Evolutionary conservation across 208 protist species (phyloP), one percentile per base, ranked within the genome.

Genomic region (Naegleria lovaniensis): DNA sequence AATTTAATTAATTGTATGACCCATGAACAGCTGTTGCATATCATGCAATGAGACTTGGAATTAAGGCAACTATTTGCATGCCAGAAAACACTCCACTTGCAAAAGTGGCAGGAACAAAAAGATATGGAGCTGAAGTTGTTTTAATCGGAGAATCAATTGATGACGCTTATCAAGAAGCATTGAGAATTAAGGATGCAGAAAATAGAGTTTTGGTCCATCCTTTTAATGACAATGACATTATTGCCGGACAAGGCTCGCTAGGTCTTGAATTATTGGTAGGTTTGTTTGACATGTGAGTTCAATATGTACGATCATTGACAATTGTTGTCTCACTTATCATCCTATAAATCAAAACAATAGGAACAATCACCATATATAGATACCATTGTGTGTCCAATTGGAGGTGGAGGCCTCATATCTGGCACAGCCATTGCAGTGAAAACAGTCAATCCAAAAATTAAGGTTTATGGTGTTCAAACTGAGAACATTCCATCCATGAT

Each of bases 11-110:
- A 36, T 33, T 79, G 67, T 79, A 6, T 29, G 3, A 79, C 36
- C 0, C 2, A 36, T 79, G n/a, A 25, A 96, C 96, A 91, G 96
- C 96, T 6, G 94, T 98, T 36, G 94, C 97, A 29, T 97, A 95
- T 92, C 95, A 97, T 93, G 97, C 95, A n/a, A 91, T 92, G 43
- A 76, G 92, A 85, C 92, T 98, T 16, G 94, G 93, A 67, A 94
- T 98, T 85, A 95, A 95, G 0, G 96, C 97, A 38, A 96, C 94
- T n/a, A 94, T 98, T 48, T 94, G 97, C 36, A 98, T 98, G 97
- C 96, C 97, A n/a, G 59, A 92, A 19, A 92, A 90, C 85, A 95
- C 96, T 38, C 96, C 96, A 33, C 93, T 97, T 33, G 93, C 94
- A 39, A 98, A 98, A 94, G 93, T 97, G 29, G 40, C 94, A 59